Evolutionary conservation across 1,284 basidiomycete species (phyloP).

Genomic region (Dichomitus squalens): DNA sequence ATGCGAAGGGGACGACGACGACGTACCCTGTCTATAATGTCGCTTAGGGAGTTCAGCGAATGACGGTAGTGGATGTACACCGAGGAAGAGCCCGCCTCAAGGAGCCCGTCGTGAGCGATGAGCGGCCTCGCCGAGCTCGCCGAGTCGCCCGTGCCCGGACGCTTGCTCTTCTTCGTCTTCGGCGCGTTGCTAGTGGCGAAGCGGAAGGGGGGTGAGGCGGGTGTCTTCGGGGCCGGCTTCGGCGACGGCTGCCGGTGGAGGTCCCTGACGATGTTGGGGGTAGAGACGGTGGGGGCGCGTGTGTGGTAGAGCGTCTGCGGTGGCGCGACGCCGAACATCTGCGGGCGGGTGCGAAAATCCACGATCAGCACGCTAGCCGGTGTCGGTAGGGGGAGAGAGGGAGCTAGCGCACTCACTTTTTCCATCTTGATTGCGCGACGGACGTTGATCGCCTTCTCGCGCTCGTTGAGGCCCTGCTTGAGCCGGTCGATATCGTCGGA

Average conservation of each 20-base stretch:
- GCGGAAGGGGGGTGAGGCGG: conserved; percentile 26
- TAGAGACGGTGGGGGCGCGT: conserved; percentile 41
- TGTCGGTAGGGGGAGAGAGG: neutral
- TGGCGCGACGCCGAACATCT: conserved; percentile 81
- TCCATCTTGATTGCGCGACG: conserved; percentile 82
- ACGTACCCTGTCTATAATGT: conserved; percentile 71
- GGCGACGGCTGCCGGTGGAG: conserved; percentile 10
- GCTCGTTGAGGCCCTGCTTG: conserved; percentile 66
- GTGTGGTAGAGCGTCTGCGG: conserved; percentile 75
- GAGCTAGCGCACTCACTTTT: conserved; percentile 51
- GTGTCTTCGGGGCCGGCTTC: conserved; percentile 18
- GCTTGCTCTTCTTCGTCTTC: conserved; percentile 38
- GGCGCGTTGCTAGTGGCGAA: conserved; percentile 47
- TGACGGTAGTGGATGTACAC: conserved; percentile 77
- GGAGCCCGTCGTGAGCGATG: conserved; percentile 34
- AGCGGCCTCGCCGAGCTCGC: conserved; percentile 44
- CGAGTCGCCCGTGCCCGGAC: conserved; percentile 61
- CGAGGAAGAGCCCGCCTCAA: conserved; percentile 38
- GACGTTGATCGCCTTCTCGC: conserved; percentile 77
- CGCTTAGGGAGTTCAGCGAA: conserved; percentile 73
- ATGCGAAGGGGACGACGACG: conserved; percentile 13
- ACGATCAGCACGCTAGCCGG: neutral
- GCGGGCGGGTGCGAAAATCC: neutral
- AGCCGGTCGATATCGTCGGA: conserved; percentile 60
- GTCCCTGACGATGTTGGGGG: conserved; percentile 32